Base-by-base conservation (phyloP, 2,329 filamentous ascomycete species). In the Claviceps arundinis region DNA sequence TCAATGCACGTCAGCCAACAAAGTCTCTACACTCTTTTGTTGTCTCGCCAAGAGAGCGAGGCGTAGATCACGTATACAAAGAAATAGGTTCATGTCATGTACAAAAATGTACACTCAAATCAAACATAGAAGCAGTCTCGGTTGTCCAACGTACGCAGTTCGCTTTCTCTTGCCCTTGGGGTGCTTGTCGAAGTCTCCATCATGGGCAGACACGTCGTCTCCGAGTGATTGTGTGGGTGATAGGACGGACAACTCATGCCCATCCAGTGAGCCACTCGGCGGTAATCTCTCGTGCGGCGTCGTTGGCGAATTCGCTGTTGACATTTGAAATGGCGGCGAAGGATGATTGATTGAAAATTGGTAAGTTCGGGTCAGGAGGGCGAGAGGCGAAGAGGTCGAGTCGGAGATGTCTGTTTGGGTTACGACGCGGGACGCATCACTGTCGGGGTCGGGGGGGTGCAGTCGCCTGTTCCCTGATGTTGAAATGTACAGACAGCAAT, bases 111-210 rank as follows among this genome's bases (percentile, higher is more conserved):
- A 34, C 30, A 34, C 30, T 34, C 30, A 34, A 11, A 11, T 34
- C 1, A 11, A 34, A 34, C 30, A 4, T 34, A 11, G 30, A 11
- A 34, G 30, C 30, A 34, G 30, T 34, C 30, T 34, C 9, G 9
- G 9, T 34, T 34, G 30, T 34, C 9, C 30, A 50, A 73, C 76
- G 61, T 76, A 83, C 80, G 76, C 77, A 54, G 80, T 83, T 57
- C 80, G 69, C 66, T 82, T 83, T 68, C 80, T 72, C 71, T 78
- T 81, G 57, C 73, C 75, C 67, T 78, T 80, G 56, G 77, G 77
- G 57, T 80, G 77, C 57, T 69, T 71, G 56, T 70, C 68, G 8
- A 53, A 52, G 52, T 62, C 59, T 52, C 58, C 48, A 38, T n/a
- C 48, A 9, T 42, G 53, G 19, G 24, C 17, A 17, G 40, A 37